Evolutionary conservation across 306 rosid genomes (phyloP).

Genomic region (Prunus mume): DNA sequence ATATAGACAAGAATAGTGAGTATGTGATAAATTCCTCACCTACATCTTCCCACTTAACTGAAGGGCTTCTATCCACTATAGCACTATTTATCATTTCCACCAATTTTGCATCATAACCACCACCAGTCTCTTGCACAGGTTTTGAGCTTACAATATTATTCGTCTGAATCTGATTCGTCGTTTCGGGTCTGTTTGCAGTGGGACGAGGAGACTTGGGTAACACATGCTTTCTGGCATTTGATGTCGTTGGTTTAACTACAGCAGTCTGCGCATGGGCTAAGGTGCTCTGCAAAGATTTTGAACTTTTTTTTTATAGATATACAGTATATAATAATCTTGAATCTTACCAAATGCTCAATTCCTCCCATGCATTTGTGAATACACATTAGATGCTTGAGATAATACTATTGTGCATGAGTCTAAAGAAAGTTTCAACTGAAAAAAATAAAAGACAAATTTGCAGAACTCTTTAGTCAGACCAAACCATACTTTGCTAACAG

Average conservation of each 20-base stretch:
- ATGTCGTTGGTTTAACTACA: constrained; percentile 35
- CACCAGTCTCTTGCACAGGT: constrained; percentile 50
- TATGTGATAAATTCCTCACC: constrained; percentile 45
- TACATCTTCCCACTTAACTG: constrained; percentile 94
- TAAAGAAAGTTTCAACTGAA: not conserved
- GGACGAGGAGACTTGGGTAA: constrained; percentile 31
- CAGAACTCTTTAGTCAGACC: constrained; percentile 28
- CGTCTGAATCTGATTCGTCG: constrained; percentile 38
- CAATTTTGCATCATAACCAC: constrained; percentile 60
- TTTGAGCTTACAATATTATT: constrained; percentile 55
- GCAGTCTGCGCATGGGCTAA: constrained; percentile 45
- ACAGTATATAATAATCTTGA: not conserved
- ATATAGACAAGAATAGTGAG: not conserved
- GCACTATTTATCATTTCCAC: constrained; percentile 92
- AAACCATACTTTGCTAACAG: constrained; percentile 59
- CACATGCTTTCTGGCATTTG: constrained; percentile 47
- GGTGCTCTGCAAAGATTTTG: constrained; percentile 46
- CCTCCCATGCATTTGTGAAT: not conserved
- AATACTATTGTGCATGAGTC: not conserved
- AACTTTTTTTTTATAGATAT: not conserved
- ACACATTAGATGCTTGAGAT: not conserved
- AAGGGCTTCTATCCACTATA: constrained; percentile 93
- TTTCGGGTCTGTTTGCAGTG: constrained; percentile 27
- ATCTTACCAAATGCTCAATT: not conserved
- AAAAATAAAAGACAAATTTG: not conserved